Base-by-base conservation (phyloP, 805 yeast species). In the Metschnikowia kunwiensis region DNA sequence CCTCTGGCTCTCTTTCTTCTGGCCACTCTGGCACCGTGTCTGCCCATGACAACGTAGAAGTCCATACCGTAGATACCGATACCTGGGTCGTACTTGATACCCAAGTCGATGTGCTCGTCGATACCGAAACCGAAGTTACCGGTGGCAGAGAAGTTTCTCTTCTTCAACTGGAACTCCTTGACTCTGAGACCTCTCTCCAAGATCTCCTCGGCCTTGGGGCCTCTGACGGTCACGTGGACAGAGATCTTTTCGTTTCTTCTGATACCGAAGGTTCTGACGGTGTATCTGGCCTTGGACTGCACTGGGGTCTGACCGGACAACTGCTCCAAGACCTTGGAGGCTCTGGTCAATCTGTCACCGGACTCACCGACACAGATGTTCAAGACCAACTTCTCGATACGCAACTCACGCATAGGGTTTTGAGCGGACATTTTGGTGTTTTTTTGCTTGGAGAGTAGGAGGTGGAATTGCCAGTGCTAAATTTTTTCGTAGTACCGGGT, bases 71-170 rank as follows among this genome's bases (percentile, higher is more conserved):
- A 93, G 72, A 93, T 93, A 73, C 97, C 97, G 66, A 93, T 93
- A 68, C 86, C 80, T 75, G 98, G 98, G 75, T 93, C 98, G 79
- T 93, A 93, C 81, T 93, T 93, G 84, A 93, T 93, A 81, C 98
- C 98, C 73, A 93, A 83, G 75, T 93, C 98, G 65, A 93, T 93
- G 82, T 93, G 98, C 82, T 93, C 98, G 61, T 86, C 84, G 70
- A 93, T 82, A 84, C 98, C 98, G 83, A 93, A 93, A 80, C 98
- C 98, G 66, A 93, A 93, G 96, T 93, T 93, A 78, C 98, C 98
- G 66, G 97, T 91, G 63, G 80, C 87, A 64, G 96, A 86, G 82
- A 93, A 93, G 94, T 93, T 93, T 74, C 75, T 86, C 68, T 74
- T 75, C 70, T 77, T 80, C 70, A 93, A 85, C 79, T 93, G 97